Conservation (phyloP, 106 monocot species). For the Dioscorea zingiberensis region DNA sequence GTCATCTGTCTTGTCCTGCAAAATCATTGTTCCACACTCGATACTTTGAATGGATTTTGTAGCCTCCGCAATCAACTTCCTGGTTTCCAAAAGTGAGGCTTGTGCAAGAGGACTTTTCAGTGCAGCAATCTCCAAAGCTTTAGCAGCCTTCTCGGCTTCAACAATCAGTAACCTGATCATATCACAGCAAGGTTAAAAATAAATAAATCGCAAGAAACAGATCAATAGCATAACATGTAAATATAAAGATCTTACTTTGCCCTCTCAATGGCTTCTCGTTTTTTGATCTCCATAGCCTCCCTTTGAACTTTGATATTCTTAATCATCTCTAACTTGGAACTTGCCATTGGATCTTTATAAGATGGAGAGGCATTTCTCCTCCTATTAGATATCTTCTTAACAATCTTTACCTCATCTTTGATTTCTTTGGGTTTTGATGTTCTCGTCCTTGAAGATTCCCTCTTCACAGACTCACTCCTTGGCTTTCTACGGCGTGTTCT, state of each 20-base stretch:
- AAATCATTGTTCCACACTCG: slow-evolving; percentile 19
- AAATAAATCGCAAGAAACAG: neutral
- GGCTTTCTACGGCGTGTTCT: slow-evolving; percentile 44
- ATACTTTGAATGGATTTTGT: slow-evolving; percentile 53
- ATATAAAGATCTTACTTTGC: slow-evolving; percentile 57
- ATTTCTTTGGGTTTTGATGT: slow-evolving; percentile 4
- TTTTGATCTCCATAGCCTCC: slow-evolving; percentile 53
- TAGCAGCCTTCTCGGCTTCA: slow-evolving; percentile 89
- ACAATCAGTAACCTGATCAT: slow-evolving; percentile 65
- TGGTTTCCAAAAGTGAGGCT: slow-evolving; percentile 84
- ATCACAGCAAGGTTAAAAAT: slow-evolving; percentile 3
- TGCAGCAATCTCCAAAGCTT: slow-evolving; percentile 80
- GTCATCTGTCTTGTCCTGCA: slow-evolving; percentile 15
- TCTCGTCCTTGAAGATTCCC: slow-evolving; percentile 28
- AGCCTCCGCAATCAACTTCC: slow-evolving; percentile 81
- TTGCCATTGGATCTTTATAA: slow-evolving; percentile 83
- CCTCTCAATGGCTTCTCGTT: slow-evolving; percentile 64
- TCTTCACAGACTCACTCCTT: slow-evolving; percentile 23
- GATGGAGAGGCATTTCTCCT: slow-evolving; percentile 40
- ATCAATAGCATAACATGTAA: neutral
- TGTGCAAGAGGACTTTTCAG: slow-evolving; percentile 69
- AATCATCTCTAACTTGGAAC: slow-evolving; percentile 89
- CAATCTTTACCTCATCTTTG: slow-evolving; percentile 18
- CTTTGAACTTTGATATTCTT: slow-evolving; percentile 74
- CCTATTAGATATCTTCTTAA: slow-evolving; percentile 33